Evolutionary conservation across 192 early-diverging fungal genomes (phyloP).

Genomic region (Coemansia sp.): DNA sequence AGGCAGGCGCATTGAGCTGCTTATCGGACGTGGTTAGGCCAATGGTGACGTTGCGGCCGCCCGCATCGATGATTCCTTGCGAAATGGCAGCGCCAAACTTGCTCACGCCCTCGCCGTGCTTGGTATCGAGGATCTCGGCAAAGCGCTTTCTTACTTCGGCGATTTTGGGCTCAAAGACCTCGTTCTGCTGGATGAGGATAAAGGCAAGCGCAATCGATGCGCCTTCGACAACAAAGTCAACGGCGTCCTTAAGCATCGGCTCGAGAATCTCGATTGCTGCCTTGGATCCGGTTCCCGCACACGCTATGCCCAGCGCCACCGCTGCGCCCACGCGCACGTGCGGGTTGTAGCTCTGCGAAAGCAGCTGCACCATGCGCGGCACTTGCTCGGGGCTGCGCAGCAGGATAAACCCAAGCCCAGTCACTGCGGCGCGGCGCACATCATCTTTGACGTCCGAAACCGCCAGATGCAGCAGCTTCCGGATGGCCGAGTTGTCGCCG

Average conservation of each 20-base stretch:
- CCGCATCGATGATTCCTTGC: conserved; percentile 98
- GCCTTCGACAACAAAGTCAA: conserved; percentile 97
- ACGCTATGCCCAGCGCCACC: conserved; percentile 94
- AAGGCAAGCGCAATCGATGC: conserved; percentile 93
- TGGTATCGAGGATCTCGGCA: conserved; percentile 84
- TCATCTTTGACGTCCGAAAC: conserved; percentile 99
- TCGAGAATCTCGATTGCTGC: conserved; percentile 93
- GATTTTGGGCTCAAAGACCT: conserved; percentile 76
- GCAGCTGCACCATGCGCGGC: conserved; percentile 95
- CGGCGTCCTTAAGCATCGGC: conserved; percentile 95
- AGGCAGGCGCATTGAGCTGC: conserved; percentile 88
- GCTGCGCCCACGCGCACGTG: conserved; percentile 97
- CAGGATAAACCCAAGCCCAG: conserved; percentile 92
- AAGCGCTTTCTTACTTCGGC: conserved; percentile 84
- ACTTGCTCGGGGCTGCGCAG: conserved; percentile 93
- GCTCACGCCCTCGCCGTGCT: conserved; percentile 89
- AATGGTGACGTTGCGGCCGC: conserved; percentile 96
- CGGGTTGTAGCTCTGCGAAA: conserved; percentile 98
- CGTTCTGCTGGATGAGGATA: conserved; percentile 96
- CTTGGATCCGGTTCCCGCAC: conserved; percentile 88
- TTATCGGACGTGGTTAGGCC: conserved; percentile 85
- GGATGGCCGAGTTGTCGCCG: conserved; percentile 95
- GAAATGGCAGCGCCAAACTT: conserved; percentile 95
- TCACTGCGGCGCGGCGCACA: conserved; percentile 98
- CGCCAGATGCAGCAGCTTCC: conserved; percentile 91